A percentile compares a stretch with the other conserved stretches of the same genome.
Conservation (phyloP, 176 grass and related monocot genomes). For the Stipa capillata region DNA sequence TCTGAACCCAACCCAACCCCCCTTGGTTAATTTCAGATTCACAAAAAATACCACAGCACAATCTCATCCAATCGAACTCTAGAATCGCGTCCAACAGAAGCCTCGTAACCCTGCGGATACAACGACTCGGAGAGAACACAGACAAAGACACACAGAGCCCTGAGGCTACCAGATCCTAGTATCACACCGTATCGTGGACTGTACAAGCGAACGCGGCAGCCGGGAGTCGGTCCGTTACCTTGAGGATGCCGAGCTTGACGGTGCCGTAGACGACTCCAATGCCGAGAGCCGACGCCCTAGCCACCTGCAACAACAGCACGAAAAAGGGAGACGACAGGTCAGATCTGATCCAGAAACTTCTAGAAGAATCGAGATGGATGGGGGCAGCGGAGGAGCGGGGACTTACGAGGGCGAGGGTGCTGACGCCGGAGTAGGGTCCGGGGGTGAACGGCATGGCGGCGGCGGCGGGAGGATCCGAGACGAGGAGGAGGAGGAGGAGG, state of each 20-base stretch:
- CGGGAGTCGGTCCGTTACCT: slow-evolving; percentile 7
- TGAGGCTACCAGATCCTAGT: neutral
- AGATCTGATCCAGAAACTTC: slow-evolving; percentile 11
- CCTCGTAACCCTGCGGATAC: neutral
- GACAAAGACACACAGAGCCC: neutral
- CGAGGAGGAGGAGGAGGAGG: neutral
- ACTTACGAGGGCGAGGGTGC: slow-evolving; percentile 75
- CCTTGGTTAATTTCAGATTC: neutral
- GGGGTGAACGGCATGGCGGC: slow-evolving; percentile 60
- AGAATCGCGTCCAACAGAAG: neutral
- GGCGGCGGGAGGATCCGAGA: neutral
- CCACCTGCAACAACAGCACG: slow-evolving; percentile 41
- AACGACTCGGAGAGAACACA: too few relatives aligned
- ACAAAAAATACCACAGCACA: neutral
- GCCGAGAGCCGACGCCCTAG: slow-evolving; percentile 58
- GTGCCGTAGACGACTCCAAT: slow-evolving; percentile 74
- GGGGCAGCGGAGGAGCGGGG: neutral
- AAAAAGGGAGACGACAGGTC: neutral
- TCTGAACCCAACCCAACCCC: neutral
- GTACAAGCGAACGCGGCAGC: neutral
- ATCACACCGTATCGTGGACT: neutral
- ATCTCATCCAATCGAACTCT: neutral
- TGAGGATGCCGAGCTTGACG: slow-evolving; percentile 83
- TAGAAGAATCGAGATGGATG: neutral
- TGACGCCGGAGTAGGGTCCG: slow-evolving; percentile 84